phyloP scores from a whole-genome alignment of 2,329 filamentous ascomycete genomes.

The Arthroderma uncinatum region DNA sequence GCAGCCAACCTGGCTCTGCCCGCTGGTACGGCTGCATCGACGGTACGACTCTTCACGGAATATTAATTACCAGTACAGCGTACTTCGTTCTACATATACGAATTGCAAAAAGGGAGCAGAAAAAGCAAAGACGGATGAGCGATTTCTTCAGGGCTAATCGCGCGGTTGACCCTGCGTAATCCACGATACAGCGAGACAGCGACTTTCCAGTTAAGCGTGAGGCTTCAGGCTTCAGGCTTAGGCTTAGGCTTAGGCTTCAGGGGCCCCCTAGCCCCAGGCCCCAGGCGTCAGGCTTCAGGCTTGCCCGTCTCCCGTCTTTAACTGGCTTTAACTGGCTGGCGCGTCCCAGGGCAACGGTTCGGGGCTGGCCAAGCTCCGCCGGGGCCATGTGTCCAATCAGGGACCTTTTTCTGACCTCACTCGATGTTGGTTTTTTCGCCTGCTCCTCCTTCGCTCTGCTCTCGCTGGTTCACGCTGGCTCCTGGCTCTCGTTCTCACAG shows the following conservation, averaged over 20 bases:
- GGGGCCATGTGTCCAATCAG: conserved; percentile 9
- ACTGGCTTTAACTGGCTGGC: conserved; percentile 6
- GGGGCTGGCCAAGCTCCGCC: conserved; percentile 11
- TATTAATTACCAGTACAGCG: neutral
- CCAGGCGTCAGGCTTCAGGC: too few relatives aligned
- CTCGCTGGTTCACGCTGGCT: neutral
- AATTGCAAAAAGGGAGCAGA: neutral
- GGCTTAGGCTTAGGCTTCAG: too few relatives aligned
- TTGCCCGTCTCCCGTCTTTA: neutral
- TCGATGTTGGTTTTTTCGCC: conserved; percentile 12
- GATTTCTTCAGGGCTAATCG: conserved; percentile 6
- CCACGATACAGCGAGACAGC: neutral
- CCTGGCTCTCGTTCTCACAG: neutral
- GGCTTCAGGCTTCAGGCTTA: too few relatives aligned
- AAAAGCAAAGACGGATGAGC: neutral
- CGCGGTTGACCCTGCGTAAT: conserved; percentile 5
- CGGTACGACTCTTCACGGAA: neutral
- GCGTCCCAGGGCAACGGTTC: conserved; percentile 12
- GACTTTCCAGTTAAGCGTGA: too few relatives aligned
- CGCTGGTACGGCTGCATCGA: neutral
- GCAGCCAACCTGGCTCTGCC: neutral
- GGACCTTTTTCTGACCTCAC: conserved; percentile 1
- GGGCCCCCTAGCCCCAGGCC: too few relatives aligned
- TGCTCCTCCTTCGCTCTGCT: neutral
- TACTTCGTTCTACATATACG: neutral